Percentiles rank a stretch among this genome's conserved stretches.
Evolutionary conservation across 2,329 filamentous ascomycete genomes (phyloP).

Genomic region (Fusarium pseudoanthophilum): DNA sequence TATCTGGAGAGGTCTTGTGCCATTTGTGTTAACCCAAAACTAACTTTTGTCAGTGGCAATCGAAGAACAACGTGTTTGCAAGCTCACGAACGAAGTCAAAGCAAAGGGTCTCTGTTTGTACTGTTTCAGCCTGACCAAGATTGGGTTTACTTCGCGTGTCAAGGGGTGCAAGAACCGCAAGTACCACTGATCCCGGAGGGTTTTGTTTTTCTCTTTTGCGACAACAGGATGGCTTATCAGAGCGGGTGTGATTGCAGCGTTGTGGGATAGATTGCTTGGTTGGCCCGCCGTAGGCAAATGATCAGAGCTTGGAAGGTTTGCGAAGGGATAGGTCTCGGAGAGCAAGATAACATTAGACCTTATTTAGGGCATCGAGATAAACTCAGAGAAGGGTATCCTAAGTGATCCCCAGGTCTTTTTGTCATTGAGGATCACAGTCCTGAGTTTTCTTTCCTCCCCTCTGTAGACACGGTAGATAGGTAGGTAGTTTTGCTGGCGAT

Average conservation of each 20-base stretch:
- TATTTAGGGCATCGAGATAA: background rate
- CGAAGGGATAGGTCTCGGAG: background rate
- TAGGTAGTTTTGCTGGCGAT: background rate
- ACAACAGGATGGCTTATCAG: background rate
- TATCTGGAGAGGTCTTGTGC: fast-evolving
- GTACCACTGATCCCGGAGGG: constrained; percentile 6
- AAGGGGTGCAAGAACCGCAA: constrained; percentile 14
- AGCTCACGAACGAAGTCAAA: background rate
- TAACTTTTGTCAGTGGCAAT: constrained; percentile 16
- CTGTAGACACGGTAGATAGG: background rate
- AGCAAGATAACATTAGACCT: too few relatives aligned
- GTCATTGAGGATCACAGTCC: background rate
- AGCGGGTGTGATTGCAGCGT: background rate
- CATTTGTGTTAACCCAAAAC: background rate
- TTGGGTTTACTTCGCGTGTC: constrained; percentile 12
- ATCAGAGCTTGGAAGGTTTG: background rate
- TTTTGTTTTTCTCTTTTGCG: background rate
- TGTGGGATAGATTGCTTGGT: background rate
- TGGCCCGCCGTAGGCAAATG: background rate
- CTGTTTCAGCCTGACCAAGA: constrained; percentile 9
- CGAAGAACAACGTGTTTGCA: constrained; percentile 18
- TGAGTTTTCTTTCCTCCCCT: background rate
- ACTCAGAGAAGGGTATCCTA: background rate
- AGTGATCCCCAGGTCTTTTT: background rate
- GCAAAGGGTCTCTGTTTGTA: constrained; percentile 19